phyloP scores from a whole-genome alignment of 163 green algal species.

The Trebouxiophyceae sp. region DNA sequence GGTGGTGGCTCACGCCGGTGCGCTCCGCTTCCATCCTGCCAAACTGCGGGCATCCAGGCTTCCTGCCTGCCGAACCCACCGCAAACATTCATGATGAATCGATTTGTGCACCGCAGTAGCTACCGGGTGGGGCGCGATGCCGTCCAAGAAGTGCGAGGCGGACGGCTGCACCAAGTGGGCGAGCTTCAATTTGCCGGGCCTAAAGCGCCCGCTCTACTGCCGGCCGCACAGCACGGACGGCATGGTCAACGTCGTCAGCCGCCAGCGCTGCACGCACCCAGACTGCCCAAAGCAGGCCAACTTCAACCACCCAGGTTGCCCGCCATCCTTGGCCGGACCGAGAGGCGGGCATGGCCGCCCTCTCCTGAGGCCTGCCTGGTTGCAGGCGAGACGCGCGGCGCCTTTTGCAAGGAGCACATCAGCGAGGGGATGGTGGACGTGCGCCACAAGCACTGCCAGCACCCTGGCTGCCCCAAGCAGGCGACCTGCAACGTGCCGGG shows the following conservation, averaged over 20 bases:
- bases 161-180: conserved; percentile 9
- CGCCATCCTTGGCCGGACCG: neutral
- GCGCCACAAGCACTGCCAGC: conserved; percentile 10
- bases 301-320: conserved; percentile 11
- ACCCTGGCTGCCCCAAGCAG: conserved; percentile 13
- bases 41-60: too few species aligned
- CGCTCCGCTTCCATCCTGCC: too few species aligned
- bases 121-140: neutral
- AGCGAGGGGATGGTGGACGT: conserved; percentile 15
- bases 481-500: conserved; percentile 7
- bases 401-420: conserved; percentile 11
- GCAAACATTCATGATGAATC: too few species aligned
- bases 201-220: conserved; percentile 6
- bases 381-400: conserved; percentile 3
- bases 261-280: conserved; percentile 2
- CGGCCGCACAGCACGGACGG: conserved; percentile 5
- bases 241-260: conserved; percentile 12
- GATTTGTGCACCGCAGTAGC: too few species aligned
- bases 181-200: conserved; percentile 9
- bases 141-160: neutral
- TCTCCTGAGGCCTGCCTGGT: too few species aligned
- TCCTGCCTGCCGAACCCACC: too few species aligned
- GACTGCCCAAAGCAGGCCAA: conserved; percentile 14
- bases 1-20: too few species aligned
- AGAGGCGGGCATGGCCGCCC: neutral